Conservation (phyloP, 2,329 filamentous ascomycete genomes). For the Colletotrichum aenigma region DNA sequence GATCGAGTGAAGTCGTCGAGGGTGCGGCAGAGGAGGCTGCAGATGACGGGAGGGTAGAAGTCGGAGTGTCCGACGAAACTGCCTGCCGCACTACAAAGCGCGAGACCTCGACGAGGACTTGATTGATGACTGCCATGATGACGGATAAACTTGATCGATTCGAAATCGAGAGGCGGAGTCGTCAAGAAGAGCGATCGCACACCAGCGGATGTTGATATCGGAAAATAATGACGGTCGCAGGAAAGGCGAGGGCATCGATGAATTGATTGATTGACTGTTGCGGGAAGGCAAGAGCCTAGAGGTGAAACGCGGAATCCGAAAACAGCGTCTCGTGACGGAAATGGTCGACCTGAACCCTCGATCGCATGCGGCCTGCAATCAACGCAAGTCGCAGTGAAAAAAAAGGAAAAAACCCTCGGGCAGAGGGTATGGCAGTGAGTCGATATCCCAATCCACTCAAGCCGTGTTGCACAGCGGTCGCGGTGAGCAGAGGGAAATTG, state of each 20-base stretch:
- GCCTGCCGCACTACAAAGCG: conserved; percentile 36
- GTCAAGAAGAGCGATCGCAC: background rate
- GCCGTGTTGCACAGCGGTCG: background rate
- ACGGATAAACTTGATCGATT: background rate
- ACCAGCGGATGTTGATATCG: conserved; percentile 10
- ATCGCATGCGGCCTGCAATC: conserved; percentile 14
- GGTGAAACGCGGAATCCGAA: conserved; percentile 10
- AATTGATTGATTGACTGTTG: background rate
- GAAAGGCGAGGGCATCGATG: conserved; percentile 7
- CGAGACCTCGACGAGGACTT: conserved; percentile 39
- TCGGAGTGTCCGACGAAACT: conserved; percentile 11
- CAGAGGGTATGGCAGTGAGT: background rate
- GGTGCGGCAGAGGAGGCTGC: conserved; percentile 14
- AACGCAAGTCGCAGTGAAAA: background rate
- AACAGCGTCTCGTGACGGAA: conserved; percentile 14
- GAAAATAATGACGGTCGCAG: conserved; percentile 3
- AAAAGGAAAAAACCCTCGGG: background rate
- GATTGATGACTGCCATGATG: conserved; percentile 40
- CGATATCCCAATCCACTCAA: background rate
- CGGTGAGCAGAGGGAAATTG: conserved; percentile 3
- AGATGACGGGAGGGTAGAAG: conserved; percentile 21
- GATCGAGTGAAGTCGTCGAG: conserved; percentile 18
- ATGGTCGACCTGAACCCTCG: conserved; percentile 1
- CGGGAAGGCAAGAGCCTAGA: background rate
- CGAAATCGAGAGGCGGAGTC: background rate